Conservation (phyloP, 1,284 basidiomycete species). For the Blastosporella zonata region DNA sequence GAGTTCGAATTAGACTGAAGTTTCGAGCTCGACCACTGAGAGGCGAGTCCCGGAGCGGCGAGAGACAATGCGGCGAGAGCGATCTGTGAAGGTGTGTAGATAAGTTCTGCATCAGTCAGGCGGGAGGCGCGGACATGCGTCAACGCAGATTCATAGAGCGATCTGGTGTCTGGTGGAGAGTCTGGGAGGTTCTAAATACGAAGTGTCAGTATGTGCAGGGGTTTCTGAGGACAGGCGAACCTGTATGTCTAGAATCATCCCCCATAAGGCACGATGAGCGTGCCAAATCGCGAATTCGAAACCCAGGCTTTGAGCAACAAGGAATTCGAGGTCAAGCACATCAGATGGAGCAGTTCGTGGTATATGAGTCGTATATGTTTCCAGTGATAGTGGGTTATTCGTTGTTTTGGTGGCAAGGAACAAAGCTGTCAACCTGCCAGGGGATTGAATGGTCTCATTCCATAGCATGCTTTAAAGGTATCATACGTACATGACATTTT, state of each 20-base stretch:
- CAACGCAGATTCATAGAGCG: constrained; percentile 58
- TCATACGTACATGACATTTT: constrained; percentile 86
- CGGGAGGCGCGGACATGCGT: constrained; percentile 69
- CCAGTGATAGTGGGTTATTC: constrained; percentile 87
- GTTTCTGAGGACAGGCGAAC: constrained; percentile 37
- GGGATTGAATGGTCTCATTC: constrained; percentile 1
- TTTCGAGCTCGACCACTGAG: constrained; percentile 64
- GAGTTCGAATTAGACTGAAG: constrained; percentile 24
- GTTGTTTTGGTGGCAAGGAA: constrained; percentile 98
- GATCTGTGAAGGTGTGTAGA: constrained; percentile 92
- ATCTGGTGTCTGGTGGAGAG: constrained; percentile 36
- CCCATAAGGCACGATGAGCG: constrained; percentile 86
- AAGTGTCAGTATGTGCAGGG: constrained; percentile 3
- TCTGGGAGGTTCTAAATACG: constrained; percentile 48
- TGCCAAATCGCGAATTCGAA: constrained; percentile 96
- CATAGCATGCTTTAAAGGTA: background rate
- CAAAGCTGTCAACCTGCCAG: constrained; percentile 83
- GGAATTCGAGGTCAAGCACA: constrained; percentile 91
- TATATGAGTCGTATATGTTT: constrained; percentile 78
- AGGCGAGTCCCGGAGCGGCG: constrained; percentile 57
- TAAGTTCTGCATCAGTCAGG: constrained; percentile 88
- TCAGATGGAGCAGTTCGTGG: constrained; percentile 77
- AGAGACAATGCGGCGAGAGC: constrained; percentile 82
- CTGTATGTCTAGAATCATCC: constrained; percentile 89
- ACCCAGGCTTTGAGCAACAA: constrained; percentile 87